Evolutionary conservation across 2,329 filamentous ascomycete species (phyloP).

Genomic region (Dactylonectria estremocensis): DNA sequence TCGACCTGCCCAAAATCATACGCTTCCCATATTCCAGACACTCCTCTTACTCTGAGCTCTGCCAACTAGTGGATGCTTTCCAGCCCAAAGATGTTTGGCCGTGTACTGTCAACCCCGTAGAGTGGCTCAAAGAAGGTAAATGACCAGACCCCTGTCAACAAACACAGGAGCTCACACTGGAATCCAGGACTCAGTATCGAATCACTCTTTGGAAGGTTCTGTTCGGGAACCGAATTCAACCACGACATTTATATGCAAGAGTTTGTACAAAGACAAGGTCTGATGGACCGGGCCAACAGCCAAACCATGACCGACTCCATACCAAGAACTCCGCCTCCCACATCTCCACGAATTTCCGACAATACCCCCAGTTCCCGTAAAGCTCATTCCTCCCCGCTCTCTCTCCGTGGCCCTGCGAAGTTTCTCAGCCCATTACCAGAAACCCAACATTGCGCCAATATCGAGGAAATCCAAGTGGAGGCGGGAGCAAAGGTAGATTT

Average conservation of each 20-base stretch:
- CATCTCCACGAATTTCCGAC: not conserved
- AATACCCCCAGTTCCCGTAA: not conserved
- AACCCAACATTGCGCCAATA: conserved; percentile 19
- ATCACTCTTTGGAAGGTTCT: conserved; percentile 80
- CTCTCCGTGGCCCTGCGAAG: not conserved
- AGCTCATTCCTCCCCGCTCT: not conserved
- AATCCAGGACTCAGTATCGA: conserved; percentile 70
- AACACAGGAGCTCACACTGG: not conserved
- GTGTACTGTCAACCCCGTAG: conserved; percentile 77
- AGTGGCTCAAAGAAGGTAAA: conserved; percentile 72
- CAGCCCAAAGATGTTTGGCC: conserved; percentile 84
- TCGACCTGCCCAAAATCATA: conserved; percentile 59
- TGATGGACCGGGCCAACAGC: conserved; percentile 23
- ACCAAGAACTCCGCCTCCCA: conserved; percentile 9
- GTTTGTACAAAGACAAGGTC: conserved; percentile 16
- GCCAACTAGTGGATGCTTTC: conserved; percentile 77
- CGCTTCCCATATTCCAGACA: conserved; percentile 90
- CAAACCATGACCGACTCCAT: conserved; percentile 36
- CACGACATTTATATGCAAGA: conserved; percentile 75
- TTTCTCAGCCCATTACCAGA: conserved; percentile 22
- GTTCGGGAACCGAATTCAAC: conserved; percentile 71
- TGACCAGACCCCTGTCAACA: not conserved
- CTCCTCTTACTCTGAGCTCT: conserved; percentile 87
- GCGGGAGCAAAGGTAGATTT: not conserved
- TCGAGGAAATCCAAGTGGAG: not conserved